Evolutionary conservation across 768 basidiomycete genomes (phyloP), one percentile per base, ranked within the genome.

Genomic region (Lactarius akahatsu): DNA sequence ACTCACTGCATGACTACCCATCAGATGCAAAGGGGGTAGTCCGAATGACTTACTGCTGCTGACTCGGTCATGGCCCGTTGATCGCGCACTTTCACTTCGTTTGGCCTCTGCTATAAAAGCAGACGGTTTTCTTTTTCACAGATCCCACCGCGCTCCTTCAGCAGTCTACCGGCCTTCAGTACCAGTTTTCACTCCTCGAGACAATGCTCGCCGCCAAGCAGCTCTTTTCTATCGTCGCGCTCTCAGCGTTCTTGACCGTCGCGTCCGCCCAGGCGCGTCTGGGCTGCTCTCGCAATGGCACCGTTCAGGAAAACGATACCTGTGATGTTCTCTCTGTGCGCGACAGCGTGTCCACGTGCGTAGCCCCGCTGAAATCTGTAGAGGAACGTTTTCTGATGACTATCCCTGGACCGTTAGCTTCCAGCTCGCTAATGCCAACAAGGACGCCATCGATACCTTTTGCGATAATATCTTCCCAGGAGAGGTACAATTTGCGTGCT

Each of bases 381-480:
- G 34, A 34, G 56, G 56, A 30, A 20, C 9, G 41, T 3, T 26
- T 54, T n/a, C 20, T 30, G 30, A 47, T 55, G 64, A 40, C 32
- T 11, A 40, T 16, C 50, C n/a, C 1, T 52, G 58, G 30, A 28
- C 16, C 41, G 57, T 64, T 64, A 86, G 85, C 0, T 86, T 80
- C 77, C 88, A 90, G 74, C 82, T 90, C 65, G 81, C 82, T 28
- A 64, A 78, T 45, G 82, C 84, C 67, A 86, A 85, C 74, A 68
- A 72, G 6, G 81, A 76, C 34, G 67, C 73, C 65, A 83, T 88
- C 71, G 78, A 87, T 72, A 63, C 82, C 0, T 73, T 70, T 26
- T 91, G 90, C 74, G 76, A 78, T 58, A 86, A 91, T 76, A 80
- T 91, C 54, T 72, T 73, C n/a, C 68, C 77, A 11, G 85, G 81